Conservation (phyloP, 1,139 yeast genomes). For the Magnusiomyces sp. region DNA sequence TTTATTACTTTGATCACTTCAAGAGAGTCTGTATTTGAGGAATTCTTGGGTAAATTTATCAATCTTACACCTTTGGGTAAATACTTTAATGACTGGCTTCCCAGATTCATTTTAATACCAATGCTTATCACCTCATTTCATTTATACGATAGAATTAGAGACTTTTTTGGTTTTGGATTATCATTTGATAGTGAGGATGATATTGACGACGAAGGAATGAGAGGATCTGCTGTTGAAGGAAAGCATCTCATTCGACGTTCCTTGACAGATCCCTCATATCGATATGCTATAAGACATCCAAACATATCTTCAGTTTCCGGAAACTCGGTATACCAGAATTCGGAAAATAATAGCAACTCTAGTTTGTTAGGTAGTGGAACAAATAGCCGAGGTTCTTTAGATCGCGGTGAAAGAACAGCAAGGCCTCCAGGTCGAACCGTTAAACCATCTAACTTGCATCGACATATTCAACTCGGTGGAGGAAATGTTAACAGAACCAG, state of each 20-base stretch:
- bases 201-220: constrained; percentile 10
- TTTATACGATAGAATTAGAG: constrained; percentile 57
- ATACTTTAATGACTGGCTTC: constrained; percentile 64
- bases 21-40: constrained; percentile 36
- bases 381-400: too few relatives aligned
- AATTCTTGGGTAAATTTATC: constrained; percentile 66
- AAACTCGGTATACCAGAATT: too few relatives aligned
- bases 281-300: constrained; percentile 19
- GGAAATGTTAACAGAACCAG: constrained; percentile 1
- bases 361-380: constrained; percentile 1
- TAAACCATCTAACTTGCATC: not conserved
- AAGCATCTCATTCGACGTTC: constrained; percentile 32
- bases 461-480: not conserved
- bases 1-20: constrained; percentile 58
- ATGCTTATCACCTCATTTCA: constrained; percentile 55
- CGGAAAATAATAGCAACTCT: not conserved
- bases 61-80: constrained; percentile 69
- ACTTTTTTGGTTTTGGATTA: constrained; percentile 46
- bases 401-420: too few relatives aligned
- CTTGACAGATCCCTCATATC: constrained; percentile 25
- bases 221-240: constrained; percentile 30
- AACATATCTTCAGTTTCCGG: constrained; percentile 5
- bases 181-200: constrained; percentile 42
- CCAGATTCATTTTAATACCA: constrained; percentile 64
- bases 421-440: too few relatives aligned